Percentiles rank a stretch among this genome's conserved stretches.
These are phyloP conservation scores for Capsicum chinense DNA, from an alignment of 257 asterid genomes.

Conservation along the genomic window DNA sequence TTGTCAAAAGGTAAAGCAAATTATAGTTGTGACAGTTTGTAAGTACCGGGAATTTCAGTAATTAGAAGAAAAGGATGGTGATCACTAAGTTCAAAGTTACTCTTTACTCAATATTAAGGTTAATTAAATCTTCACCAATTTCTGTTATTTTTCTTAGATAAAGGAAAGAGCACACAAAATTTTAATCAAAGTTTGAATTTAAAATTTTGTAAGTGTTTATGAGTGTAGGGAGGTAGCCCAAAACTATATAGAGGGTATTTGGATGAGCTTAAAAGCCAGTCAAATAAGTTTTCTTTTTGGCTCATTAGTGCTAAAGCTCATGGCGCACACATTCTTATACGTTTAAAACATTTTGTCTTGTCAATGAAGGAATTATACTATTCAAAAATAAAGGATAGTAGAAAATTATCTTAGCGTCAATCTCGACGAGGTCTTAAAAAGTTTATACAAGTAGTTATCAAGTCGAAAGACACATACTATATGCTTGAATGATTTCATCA, in stretches of 20 bases:
- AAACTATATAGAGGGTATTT: neutral
- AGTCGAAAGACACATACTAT: neutral
- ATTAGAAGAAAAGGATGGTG: neutral
- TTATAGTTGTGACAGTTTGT: neutral
- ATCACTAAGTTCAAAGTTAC: neutral
- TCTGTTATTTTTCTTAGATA: too few species aligned
- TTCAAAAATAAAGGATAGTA: neutral
- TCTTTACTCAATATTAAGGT: neutral
- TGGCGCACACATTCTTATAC: neutral
- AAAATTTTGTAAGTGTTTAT: neutral
- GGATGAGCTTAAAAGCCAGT: neutral
- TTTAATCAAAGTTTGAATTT: neutral
- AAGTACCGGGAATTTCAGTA: neutral
- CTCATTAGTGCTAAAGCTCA: constrained; percentile 6
- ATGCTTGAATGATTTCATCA: neutral
- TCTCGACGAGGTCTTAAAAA: neutral
- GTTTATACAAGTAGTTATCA: neutral
- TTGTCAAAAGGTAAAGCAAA: neutral
- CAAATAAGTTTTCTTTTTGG: neutral
- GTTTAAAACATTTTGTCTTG: neutral
- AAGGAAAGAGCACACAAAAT: neutral
- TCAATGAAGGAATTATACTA: neutral
- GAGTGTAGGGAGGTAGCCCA: neutral
- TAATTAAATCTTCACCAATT: neutral
- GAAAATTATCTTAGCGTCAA: neutral